Conservation (phyloP, 768 basidiomycete genomes). For the Lentinula edodes region DNA sequence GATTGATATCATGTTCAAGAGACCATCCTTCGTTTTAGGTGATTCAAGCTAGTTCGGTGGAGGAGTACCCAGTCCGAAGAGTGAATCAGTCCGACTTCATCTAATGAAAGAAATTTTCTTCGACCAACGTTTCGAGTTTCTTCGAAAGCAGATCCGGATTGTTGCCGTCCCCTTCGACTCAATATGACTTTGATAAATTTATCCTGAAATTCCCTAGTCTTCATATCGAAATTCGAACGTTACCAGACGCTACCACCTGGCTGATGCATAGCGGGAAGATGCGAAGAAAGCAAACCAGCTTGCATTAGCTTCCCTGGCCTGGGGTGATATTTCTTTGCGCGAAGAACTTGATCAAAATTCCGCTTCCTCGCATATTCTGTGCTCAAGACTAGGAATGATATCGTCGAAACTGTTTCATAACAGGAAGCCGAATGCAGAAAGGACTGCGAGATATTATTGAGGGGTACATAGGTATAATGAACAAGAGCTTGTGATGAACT, state of each 20-base stretch:
- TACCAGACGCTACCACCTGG: not conserved
- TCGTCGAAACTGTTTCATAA: not conserved
- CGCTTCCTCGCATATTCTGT: not conserved
- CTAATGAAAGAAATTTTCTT: no score
- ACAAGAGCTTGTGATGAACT: no score
- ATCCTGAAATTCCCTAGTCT: not conserved
- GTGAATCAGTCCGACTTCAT: not conserved
- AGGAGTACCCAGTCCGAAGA: not conserved
- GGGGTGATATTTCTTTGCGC: not conserved
- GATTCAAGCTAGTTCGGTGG: not conserved
- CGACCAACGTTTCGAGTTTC: not conserved
- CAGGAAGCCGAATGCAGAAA: not conserved
- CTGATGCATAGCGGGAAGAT: not conserved
- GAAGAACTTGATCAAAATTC: not conserved
- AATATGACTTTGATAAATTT: not conserved
- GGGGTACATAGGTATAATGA: not conserved
- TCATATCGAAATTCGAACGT: not conserved
- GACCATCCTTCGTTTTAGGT: not conserved
- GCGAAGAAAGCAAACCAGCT: not conserved
- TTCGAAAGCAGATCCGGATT: not conserved
- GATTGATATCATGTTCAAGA: no score
- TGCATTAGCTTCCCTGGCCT: not conserved
- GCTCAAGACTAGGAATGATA: not conserved
- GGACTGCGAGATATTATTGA: not conserved
- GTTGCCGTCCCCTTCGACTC: not conserved